Evolutionary conservation across 2,329 filamentous ascomycete species (phyloP), one percentile per base, ranked within the genome.

Genomic region (Aspergillus hortae): DNA sequence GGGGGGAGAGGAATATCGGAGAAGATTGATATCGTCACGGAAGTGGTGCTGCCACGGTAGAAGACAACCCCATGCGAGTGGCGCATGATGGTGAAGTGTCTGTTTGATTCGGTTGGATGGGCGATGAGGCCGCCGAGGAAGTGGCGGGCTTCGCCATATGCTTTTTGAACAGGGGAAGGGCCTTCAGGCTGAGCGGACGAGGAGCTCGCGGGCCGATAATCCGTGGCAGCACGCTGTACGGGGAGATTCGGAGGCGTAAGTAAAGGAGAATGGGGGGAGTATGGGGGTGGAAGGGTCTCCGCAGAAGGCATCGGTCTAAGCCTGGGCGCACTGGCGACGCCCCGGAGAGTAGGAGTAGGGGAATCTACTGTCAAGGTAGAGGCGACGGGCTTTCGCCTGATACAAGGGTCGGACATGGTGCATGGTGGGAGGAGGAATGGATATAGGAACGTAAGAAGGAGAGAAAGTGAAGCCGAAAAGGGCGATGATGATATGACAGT

Each of bases 21-120:
- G 60, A 89, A 84, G 44, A 89, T 77, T 2, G 85, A 85, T 36
- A 90, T 75, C 3, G 81, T 76, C 4, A 89, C 75, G 6, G 80
- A 83, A 0, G 87, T 90, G 3, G 77, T 74, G 1, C 82, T 79
- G 0, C 87, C 87, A 30, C 80, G 80, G 62, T 88, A 89, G 70
- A 85, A 85, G 10, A 89, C 76, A 1, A 89, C 62, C 0, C 80
- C 80, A 25, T 80, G 71, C 0, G 84, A 87, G 63, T 89, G 86
- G 0, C 86, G 82, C 21, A 89, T 76, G 51, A 89, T 82, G 43
- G 80, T 85, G 65, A 80, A 83, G 68, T 88, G 83, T 52, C 80
- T 84, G 2, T 79, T 87, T 0, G 83, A 85, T 62, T 87, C 84
- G 17, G 76, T 78, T 0, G 86, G 84, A 51, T 83, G 84, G 14